phyloP scores from a whole-genome alignment of 2,329 filamentous ascomycete genomes.

The Colletotrichum falcatum region DNA sequence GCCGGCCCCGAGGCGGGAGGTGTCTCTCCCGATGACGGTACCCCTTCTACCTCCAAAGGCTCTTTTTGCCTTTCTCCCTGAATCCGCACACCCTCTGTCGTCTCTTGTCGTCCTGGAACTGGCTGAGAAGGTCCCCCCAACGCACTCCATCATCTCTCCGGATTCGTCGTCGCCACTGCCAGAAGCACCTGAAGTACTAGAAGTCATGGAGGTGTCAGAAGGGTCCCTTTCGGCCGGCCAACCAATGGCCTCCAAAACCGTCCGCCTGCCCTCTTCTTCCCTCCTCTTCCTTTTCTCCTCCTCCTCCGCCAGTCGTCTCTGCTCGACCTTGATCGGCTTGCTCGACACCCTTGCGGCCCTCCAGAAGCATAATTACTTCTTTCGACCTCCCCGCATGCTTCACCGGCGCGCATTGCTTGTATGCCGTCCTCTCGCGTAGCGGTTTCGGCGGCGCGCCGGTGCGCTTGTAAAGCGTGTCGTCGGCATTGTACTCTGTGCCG shows the following conservation, averaged over 20 bases:
- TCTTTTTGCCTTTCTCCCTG: neutral
- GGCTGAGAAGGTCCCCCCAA: neutral
- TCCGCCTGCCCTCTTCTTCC: slow-evolving; percentile 11
- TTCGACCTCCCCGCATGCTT: slow-evolving; percentile 8
- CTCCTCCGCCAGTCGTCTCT: slow-evolving; percentile 12
- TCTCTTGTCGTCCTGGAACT: neutral
- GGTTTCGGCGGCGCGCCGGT: slow-evolving; percentile 20
- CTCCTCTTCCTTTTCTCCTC: slow-evolving; percentile 6
- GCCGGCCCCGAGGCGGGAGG: neutral
- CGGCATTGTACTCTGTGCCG: slow-evolving; percentile 23
- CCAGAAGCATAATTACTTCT: slow-evolving; percentile 13
- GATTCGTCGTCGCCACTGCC: neutral
- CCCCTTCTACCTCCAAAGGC: neutral
- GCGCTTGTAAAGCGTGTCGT: slow-evolving; percentile 24
- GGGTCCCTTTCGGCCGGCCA: slow-evolving; percentile 12
- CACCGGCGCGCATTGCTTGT: neutral
- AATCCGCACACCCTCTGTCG: neutral
- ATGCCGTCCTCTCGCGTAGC: slow-evolving; percentile 5
- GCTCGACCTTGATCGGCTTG: slow-evolving; percentile 13
- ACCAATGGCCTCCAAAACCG: slow-evolving; percentile 11
- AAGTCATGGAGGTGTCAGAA: neutral
- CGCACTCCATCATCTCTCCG: neutral
- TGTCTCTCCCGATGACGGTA: neutral
- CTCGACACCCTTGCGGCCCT: slow-evolving; percentile 14
- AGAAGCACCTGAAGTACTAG: neutral